Evolutionary conservation across 2,329 filamentous ascomycete genomes (phyloP).

Genomic region (Ilyonectria sp.): DNA sequence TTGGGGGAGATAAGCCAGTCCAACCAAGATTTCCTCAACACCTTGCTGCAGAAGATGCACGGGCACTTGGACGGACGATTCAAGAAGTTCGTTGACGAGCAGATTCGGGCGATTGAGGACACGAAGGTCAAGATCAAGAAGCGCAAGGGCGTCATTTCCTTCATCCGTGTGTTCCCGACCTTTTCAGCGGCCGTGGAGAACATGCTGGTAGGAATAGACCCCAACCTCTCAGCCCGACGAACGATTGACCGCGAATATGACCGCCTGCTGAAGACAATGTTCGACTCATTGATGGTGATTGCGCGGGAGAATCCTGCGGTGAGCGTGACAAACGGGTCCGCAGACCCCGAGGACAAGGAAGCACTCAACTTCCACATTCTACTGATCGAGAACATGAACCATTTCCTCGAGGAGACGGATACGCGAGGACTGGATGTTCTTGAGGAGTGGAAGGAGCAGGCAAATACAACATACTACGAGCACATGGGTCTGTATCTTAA

Average conservation of each 20-base stretch:
- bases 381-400: slow-evolving; percentile 98
- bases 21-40: slow-evolving; percentile 92
- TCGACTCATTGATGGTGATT: slow-evolving; percentile 96
- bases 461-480: slow-evolving; percentile 83
- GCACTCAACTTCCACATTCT: slow-evolving; percentile 97
- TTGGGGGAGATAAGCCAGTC: slow-evolving; percentile 86
- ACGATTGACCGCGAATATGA: slow-evolving; percentile 90
- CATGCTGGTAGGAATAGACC: slow-evolving; percentile 76
- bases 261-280: slow-evolving; percentile 94
- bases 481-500: slow-evolving; percentile 91
- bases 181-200: slow-evolving; percentile 89
- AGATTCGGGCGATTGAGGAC: slow-evolving; percentile 95
- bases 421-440: slow-evolving; percentile 81
- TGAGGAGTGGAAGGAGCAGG: slow-evolving; percentile 86
- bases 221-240: slow-evolving; percentile 75
- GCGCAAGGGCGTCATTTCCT: slow-evolving; percentile 94
- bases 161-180: slow-evolving; percentile 92
- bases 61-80: slow-evolving; percentile 82
- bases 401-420: slow-evolving; percentile 94
- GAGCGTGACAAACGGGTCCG: slow-evolving; percentile 59
- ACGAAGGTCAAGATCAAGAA: slow-evolving; percentile 99
- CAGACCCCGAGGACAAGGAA: slow-evolving; percentile 89
- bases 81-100: slow-evolving; percentile 91
- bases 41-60: slow-evolving; percentile 84
- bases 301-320: slow-evolving; percentile 77